Conservation (phyloP, 2,329 filamentous ascomycete genomes). For the Scedosporium apiospermum region DNA sequence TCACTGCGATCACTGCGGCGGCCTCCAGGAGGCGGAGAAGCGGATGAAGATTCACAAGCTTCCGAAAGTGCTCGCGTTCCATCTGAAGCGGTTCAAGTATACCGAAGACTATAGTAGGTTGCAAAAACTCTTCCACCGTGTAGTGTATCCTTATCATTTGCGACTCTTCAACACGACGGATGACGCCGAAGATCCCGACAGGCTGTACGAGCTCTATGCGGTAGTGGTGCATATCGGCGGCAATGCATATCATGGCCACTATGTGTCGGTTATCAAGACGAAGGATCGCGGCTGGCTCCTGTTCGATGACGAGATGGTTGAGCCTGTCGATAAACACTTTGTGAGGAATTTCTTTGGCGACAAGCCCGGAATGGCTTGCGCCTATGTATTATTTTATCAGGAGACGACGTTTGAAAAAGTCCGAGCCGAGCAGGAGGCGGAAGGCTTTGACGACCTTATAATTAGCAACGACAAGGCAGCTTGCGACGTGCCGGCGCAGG, state of each 20-base stretch:
- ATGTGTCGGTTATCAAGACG: conserved; percentile 96
- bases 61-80: conserved; percentile 82
- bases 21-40: conserved; percentile 94
- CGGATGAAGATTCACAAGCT: conserved; percentile 97
- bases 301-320: conserved; percentile 97
- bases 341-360: conserved; percentile 97
- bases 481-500: conserved; percentile 41
- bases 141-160: conserved; percentile 94
- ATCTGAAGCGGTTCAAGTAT: conserved; percentile 97
- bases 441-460: conserved; percentile 56
- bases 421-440: conserved; percentile 71
- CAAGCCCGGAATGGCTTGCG: conserved; percentile 80
- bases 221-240: conserved; percentile 96
- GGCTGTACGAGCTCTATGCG: conserved; percentile 91
- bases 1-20: conserved; percentile 94
- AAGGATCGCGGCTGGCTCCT: conserved; percentile 91
- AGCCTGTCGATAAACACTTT: conserved; percentile 93
- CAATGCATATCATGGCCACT: conserved; percentile 94
- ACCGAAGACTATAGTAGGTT: conserved; percentile 89
- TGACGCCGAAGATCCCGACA: conserved; percentile 85
- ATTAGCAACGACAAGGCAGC: conserved; percentile 47
- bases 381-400: conserved; percentile 96
- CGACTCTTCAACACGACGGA: conserved; percentile 97
- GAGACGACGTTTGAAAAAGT: conserved; percentile 67
- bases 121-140: conserved; percentile 93